A percentile compares a stretch with the other conserved stretches of the same genome.
phyloP scores from a whole-genome alignment of 1,139 yeast genomes.

The Meyerozyma elateridarum region DNA sequence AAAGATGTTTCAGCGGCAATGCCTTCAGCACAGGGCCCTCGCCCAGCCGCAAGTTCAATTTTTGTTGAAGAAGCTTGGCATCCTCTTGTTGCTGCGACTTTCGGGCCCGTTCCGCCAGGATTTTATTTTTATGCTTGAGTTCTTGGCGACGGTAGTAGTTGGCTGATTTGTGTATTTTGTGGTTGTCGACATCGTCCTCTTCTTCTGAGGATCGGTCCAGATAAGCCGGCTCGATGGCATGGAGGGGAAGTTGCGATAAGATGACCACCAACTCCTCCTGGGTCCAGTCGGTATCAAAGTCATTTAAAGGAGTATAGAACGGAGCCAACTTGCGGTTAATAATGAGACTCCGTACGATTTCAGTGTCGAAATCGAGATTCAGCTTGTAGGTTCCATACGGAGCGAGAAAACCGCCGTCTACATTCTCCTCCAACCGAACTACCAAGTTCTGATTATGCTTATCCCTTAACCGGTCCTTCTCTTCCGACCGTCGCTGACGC shows the following conservation, averaged over 20 bases:
- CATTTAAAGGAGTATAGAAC: conserved; percentile 85
- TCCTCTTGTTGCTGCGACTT: conserved; percentile 55
- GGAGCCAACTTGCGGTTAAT: conserved; percentile 69
- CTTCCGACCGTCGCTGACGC: conserved; percentile 35
- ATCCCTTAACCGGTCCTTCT: conserved; percentile 49
- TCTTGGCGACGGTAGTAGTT: conserved; percentile 51
- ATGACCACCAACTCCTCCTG: conserved; percentile 63
- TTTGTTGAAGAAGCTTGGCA: conserved; percentile 37
- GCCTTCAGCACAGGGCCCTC: conserved; percentile 12
- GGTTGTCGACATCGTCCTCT: conserved; percentile 49
- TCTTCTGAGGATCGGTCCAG: conserved; percentile 52
- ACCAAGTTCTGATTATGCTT: conserved; percentile 52
- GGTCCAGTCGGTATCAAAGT: conserved; percentile 70
- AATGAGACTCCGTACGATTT: conserved; percentile 64
- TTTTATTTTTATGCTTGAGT: conserved; percentile 47
- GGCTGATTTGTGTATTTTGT: conserved; percentile 50
- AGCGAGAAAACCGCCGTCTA: conserved; percentile 78
- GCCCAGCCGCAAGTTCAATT: conserved; percentile 19
- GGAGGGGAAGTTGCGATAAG: conserved; percentile 51
- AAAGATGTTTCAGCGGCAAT: conserved; percentile 29
- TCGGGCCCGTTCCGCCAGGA: conserved; percentile 43
- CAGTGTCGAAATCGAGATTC: conserved; percentile 69
- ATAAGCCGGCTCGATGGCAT: conserved; percentile 55
- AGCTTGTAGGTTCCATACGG: conserved; percentile 84
- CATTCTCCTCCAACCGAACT: conserved; percentile 55